These are phyloP conservation scores for Fragilaria crotonensis DNA, from an alignment of 108 stramenopile species.

Conservation along the genomic window DNA sequence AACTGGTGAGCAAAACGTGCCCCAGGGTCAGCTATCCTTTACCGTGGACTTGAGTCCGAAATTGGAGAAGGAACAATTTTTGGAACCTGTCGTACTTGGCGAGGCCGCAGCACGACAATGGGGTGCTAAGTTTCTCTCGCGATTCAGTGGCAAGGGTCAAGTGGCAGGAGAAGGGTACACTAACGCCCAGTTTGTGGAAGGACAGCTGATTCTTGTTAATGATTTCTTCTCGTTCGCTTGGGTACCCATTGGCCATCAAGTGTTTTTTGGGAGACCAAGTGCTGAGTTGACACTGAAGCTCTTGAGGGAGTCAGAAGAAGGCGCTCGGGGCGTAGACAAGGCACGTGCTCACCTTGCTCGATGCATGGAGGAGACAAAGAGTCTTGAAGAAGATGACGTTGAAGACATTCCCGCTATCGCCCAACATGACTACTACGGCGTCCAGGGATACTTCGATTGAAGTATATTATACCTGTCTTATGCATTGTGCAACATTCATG, in stretches of 20 bases:
- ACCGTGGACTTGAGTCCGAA: constrained; percentile 51
- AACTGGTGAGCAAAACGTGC: constrained; percentile 66
- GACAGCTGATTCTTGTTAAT: constrained; percentile 68
- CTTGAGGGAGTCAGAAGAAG: constrained; percentile 21
- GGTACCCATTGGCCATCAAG: constrained; percentile 69
- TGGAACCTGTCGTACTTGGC: constrained; percentile 63
- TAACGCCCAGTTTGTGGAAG: constrained; percentile 57
- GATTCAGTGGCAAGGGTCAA: constrained; percentile 56
- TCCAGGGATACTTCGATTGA: background rate
- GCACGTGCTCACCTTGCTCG: background rate
- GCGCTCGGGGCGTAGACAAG: background rate
- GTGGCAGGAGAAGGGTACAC: constrained; percentile 57
- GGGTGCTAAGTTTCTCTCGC: constrained; percentile 55
- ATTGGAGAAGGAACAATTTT: background rate
- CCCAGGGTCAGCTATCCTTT: constrained; percentile 59
- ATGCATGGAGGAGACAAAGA: background rate
- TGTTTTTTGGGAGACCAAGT: constrained; percentile 72
- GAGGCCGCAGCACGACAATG: constrained; percentile 53
- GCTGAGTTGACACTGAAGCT: constrained; percentile 56
- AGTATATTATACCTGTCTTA: no score
- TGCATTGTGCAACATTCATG: no score
- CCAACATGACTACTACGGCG: background rate
- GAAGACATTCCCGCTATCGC: background rate
- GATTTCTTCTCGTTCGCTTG: constrained; percentile 73
- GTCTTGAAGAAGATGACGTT: background rate